A percentile compares a stretch with the other conserved stretches of the same genome.
These are phyloP conservation scores for Entomophthora muscae DNA, from an alignment of 371 early-diverging fungal genomes.

Conservation along the genomic window DNA sequence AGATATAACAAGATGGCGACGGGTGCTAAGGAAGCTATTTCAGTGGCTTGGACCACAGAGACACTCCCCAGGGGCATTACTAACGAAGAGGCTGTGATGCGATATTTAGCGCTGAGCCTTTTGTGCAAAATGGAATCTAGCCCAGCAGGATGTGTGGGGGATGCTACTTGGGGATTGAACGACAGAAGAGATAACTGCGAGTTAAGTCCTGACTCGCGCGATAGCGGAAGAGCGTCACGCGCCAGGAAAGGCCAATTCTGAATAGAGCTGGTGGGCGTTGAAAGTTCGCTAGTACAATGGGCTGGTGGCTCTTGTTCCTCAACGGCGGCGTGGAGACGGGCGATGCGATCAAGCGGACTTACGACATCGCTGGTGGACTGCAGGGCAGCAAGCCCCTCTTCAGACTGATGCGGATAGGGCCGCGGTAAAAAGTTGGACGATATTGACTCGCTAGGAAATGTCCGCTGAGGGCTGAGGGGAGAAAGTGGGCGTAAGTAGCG, in stretches of 20 bases:
- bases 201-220: too few species aligned
- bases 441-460: not conserved
- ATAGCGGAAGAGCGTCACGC: not conserved
- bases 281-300: not conserved
- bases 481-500: not conserved
- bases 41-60: not conserved
- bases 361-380: not conserved
- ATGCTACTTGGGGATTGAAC: not conserved
- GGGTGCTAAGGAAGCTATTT: not conserved
- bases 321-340: not conserved
- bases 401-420: not conserved
- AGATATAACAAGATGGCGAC: slow-evolving; percentile 6
- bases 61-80: not conserved
- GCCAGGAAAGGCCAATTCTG: slow-evolving; percentile 6
- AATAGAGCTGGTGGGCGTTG: not conserved
- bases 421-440: not conserved
- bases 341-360: slow-evolving; percentile 2
- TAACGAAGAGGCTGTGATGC: not conserved
- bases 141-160: not conserved
- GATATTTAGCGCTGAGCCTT: not conserved
- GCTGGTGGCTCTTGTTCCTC: not conserved
- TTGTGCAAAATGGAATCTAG: not conserved
- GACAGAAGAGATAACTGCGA: not conserved
- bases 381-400: not conserved
- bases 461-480: not conserved